Evolutionary conservation across 2,329 filamentous ascomycete species (phyloP).

Genomic region (Chalaropsis thielavioides): DNA sequence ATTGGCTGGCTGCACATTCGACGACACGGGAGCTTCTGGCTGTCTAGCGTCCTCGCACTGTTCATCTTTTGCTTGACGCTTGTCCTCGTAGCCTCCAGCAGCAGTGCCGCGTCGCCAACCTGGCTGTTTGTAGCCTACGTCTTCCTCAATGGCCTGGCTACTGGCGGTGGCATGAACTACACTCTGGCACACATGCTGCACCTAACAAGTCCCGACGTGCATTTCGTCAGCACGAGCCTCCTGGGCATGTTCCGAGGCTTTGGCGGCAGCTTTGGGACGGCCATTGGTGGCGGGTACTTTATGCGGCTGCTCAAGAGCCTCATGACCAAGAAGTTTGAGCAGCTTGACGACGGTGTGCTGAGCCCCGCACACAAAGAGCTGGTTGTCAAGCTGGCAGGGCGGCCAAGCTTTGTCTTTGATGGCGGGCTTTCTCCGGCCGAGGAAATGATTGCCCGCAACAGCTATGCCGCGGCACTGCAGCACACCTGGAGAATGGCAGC

Average conservation of each 20-base stretch:
- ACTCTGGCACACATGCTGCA: slow-evolving; percentile 67
- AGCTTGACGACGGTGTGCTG: slow-evolving; percentile 29
- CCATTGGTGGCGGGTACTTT: slow-evolving; percentile 66
- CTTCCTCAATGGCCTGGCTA: slow-evolving; percentile 56
- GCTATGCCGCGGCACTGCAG: slow-evolving; percentile 33
- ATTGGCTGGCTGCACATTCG: slow-evolving; percentile 65
- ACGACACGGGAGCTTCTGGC: slow-evolving; percentile 57
- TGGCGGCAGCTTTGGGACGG: slow-evolving; percentile 64
- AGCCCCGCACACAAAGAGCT: slow-evolving; percentile 27
- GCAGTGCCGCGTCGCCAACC: slow-evolving; percentile 37
- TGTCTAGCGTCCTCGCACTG: slow-evolving; percentile 45
- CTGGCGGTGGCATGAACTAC: slow-evolving; percentile 64
- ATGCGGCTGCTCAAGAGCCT: slow-evolving; percentile 42
- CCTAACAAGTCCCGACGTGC: slow-evolving; percentile 48
- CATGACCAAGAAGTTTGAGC: slow-evolving; percentile 43
- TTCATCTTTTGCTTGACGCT: slow-evolving; percentile 47
- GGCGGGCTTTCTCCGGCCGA: slow-evolving; percentile 30
- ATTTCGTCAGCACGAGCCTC: slow-evolving; percentile 63
- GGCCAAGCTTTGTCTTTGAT: slow-evolving; percentile 36
- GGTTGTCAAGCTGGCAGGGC: slow-evolving; percentile 35
- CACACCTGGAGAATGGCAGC: slow-evolving; percentile 36
- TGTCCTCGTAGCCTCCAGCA: slow-evolving; percentile 39
- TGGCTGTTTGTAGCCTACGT: slow-evolving; percentile 43
- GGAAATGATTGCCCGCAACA: slow-evolving; percentile 31
- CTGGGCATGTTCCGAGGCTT: slow-evolving; percentile 70